A percentile compares a stretch with the other conserved stretches of the same genome.
Conservation (phyloP, 1,284 basidiomycete genomes). For the Leccinum cinnamomeum region DNA sequence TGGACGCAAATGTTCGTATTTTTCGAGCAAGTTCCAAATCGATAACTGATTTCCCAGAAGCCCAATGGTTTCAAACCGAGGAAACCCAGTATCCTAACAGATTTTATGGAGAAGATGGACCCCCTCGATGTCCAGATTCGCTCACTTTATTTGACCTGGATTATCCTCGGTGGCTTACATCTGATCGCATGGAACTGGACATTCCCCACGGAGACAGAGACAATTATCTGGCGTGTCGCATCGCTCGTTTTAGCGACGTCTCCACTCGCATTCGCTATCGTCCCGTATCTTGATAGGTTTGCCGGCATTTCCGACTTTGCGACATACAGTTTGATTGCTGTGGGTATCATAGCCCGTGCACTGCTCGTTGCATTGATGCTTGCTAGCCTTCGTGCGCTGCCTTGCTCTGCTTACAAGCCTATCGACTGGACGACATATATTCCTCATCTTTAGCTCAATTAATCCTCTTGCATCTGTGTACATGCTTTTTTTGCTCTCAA, state of each 20-base stretch:
- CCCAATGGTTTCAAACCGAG: background rate
- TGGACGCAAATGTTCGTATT: background rate
- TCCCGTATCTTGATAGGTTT: background rate
- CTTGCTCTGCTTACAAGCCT: background rate
- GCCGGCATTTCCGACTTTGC: background rate
- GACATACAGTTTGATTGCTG: background rate
- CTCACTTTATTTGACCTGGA: background rate
- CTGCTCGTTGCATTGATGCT: slow-evolving; percentile 5
- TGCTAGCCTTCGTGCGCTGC: slow-evolving; percentile 1
- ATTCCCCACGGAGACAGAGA: background rate
- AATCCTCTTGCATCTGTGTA: background rate
- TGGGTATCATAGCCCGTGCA: background rate
- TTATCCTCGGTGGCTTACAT: background rate
- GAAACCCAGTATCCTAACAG: background rate
- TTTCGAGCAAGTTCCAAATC: background rate
- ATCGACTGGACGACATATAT: slow-evolving; percentile 5
- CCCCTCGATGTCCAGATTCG: background rate
- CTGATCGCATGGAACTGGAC: background rate
- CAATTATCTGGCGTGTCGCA: background rate
- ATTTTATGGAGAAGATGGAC: background rate
- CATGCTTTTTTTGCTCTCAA: background rate
- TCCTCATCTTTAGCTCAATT: slow-evolving; percentile 7
- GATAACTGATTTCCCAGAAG: background rate
- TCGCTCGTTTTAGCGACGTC: background rate
- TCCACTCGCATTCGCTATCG: background rate